These are phyloP conservation scores for Blastobotrys aristatus DNA, from an alignment of 1,139 yeast species.

Conservation along the genomic window DNA sequence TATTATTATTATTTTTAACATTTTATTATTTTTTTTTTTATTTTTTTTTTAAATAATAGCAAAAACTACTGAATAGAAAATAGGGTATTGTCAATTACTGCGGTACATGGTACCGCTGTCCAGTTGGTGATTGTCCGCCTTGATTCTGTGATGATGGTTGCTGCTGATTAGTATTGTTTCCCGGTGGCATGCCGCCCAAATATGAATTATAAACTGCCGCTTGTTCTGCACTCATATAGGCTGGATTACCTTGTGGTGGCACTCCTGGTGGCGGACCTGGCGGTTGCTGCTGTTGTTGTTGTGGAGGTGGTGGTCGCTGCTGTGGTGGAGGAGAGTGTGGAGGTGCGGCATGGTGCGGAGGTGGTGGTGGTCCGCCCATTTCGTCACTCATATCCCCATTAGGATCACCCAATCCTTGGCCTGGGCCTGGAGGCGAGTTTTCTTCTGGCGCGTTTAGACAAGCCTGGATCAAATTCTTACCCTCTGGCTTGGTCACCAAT, in stretches of 20 bases:
- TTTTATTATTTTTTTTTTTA: not conserved
- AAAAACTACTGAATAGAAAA: no score
- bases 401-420: conserved; percentile 9
- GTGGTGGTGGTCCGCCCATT: conserved; percentile 3
- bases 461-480: conserved; percentile 93
- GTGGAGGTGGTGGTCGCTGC: conserved; percentile 10
- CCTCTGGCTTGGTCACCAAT: conserved; percentile 92
- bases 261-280: conserved; percentile 6
- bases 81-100: conserved; percentile 8
- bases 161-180: conserved; percentile 11
- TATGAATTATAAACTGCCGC: conserved; percentile 30
- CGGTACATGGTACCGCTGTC: conserved; percentile 22
- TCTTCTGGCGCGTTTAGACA: conserved; percentile 89
- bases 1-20: not conserved
- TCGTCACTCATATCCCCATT: conserved; percentile 8
- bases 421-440: conserved; percentile 12
- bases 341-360: conserved; percentile 1
- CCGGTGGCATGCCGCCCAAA: conserved; percentile 23
- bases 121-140: conserved; percentile 7
- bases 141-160: conserved; percentile 18
- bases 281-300: conserved; percentile 14
- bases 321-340: not conserved
- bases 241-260: conserved; percentile 11
- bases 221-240: conserved; percentile 29
- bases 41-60: not conserved